Conservation (phyloP, 2,329 filamentous ascomycete genomes). For the Beauveria caledonica region DNA sequence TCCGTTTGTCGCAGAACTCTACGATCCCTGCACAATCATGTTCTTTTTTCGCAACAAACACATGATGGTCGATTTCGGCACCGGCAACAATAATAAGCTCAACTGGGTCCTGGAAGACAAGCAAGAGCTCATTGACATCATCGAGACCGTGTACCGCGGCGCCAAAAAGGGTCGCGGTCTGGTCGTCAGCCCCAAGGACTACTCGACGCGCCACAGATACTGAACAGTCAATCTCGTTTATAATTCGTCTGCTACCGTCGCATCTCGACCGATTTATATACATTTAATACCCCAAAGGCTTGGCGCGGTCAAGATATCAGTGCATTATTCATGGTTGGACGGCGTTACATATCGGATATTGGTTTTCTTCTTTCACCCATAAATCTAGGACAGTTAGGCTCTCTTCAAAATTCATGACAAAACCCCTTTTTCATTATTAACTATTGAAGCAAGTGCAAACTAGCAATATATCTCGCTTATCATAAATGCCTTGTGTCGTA, state of each 20-base stretch:
- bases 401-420: neutral
- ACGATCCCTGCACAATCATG: conserved; percentile 92
- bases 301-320: neutral
- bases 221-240: conserved; percentile 13
- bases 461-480: neutral
- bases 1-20: conserved; percentile 43
- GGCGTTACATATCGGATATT: neutral
- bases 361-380: neutral
- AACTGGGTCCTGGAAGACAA: conserved; percentile 95
- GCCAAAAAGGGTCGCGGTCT: conserved; percentile 96
- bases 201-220: conserved; percentile 31
- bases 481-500: neutral
- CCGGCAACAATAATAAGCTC: conserved; percentile 97
- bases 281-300: neutral
- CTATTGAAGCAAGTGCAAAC: neutral
- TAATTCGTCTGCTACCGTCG: too few relatives aligned
- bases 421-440: neutral
- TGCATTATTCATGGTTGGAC: neutral
- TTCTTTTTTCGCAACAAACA: conserved; percentile 97
- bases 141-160: conserved; percentile 96
- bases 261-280: neutral
- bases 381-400: neutral
- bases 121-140: conserved; percentile 96
- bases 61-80: conserved; percentile 97
- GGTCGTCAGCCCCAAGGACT: conserved; percentile 86